phyloP scores from a whole-genome alignment of 2,329 filamentous ascomycete species.

The Fusarium compactum region DNA sequence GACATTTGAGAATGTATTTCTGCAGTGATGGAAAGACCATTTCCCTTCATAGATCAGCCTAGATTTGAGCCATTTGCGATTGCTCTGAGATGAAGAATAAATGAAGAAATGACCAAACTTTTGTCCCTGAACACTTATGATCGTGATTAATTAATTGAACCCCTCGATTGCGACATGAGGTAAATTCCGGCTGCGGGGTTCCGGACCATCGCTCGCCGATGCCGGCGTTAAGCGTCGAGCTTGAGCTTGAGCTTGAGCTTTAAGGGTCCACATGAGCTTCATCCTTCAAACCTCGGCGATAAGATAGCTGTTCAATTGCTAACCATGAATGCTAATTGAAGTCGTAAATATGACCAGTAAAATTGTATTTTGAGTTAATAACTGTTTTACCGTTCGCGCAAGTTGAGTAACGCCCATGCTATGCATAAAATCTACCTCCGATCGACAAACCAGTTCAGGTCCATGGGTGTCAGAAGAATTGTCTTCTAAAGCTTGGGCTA shows the following conservation, averaged over 20 bases:
- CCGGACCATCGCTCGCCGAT: conserved; percentile 37
- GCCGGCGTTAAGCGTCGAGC: conserved; percentile 9
- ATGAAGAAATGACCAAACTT: conserved; percentile 42
- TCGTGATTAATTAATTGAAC: neutral
- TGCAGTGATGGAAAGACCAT: conserved; percentile 33
- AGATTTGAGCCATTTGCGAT: conserved; percentile 38
- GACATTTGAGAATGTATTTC: conserved; percentile 9
- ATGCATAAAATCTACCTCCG: too few relatives aligned
- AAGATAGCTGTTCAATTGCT: neutral
- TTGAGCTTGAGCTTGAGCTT: neutral
- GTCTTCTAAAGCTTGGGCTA: too few relatives aligned
- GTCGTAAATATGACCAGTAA: neutral
- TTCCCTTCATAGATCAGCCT: conserved; percentile 7
- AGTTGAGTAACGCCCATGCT: too few relatives aligned
- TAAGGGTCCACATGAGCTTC: conserved; percentile 25
- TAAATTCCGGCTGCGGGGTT: conserved; percentile 23
- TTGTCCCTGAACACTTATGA: neutral
- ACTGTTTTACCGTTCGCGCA: too few relatives aligned
- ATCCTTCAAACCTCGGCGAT: neutral
- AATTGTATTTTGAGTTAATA: too few relatives aligned
- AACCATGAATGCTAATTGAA: neutral
- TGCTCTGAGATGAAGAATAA: conserved; percentile 40
- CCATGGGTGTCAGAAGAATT: too few relatives aligned
- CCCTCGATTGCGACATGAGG: conserved; percentile 10
- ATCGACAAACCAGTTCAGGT: too few relatives aligned